Conservation (phyloP, 768 basidiomycete species). For the Agrocybe pediades region DNA sequence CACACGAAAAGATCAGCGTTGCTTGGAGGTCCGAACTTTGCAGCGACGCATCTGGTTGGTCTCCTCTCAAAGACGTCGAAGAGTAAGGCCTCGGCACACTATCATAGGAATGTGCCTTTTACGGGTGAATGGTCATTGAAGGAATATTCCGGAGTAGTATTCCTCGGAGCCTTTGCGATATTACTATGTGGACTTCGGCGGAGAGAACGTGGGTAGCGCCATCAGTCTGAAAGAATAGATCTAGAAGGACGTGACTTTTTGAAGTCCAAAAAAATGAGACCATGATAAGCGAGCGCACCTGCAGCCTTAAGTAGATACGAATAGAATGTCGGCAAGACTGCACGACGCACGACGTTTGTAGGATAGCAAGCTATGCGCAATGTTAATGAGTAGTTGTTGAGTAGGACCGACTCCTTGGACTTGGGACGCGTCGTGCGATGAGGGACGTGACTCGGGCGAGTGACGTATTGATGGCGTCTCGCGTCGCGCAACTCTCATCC, state of each 20-base stretch:
- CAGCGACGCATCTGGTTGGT: conserved; percentile 92
- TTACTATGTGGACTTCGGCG: no score
- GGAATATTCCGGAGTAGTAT: conserved; percentile 68
- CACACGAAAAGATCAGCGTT: conserved; percentile 85
- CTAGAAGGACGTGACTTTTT: neutral
- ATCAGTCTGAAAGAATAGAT: conserved; percentile 57
- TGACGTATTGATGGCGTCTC: no score
- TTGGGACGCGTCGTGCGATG: no score
- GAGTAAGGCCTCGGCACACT: conserved; percentile 74
- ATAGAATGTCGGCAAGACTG: no score
- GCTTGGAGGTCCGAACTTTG: conserved; percentile 77
- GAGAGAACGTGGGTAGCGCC: conserved; percentile 76
- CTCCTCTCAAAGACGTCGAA: conserved; percentile 70
- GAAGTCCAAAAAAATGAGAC: neutral
- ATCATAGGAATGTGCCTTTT: conserved; percentile 60
- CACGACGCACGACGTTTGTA: no score
- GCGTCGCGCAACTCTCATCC: no score
- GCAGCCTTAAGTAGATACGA: conserved; percentile 85
- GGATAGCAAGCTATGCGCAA: no score
- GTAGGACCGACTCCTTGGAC: no score
- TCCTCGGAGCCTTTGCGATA: conserved; percentile 59
- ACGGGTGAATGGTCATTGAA: conserved; percentile 68
- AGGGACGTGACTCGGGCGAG: no score
- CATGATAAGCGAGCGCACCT: conserved; percentile 51
- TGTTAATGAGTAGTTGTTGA: no score